Base-by-base conservation (phyloP, 768 basidiomycete species). In the Boletus rubroflammeus region DNA sequence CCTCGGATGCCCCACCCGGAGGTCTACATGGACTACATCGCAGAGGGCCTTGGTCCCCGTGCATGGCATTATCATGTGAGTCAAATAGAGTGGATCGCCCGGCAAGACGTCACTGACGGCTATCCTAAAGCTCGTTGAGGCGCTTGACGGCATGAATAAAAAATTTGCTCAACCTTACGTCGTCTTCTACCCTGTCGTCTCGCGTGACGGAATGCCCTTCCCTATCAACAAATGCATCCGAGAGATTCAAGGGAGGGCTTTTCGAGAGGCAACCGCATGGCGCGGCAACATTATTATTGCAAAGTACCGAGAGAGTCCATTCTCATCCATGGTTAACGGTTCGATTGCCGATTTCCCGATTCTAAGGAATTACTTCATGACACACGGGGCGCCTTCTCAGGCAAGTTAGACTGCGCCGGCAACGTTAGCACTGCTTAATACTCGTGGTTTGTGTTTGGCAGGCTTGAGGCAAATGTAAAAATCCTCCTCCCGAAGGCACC, bases 281-380 rank as follows among this genome's bases (percentile, higher is more conserved):
- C 80, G 87, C 46, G 90, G 90, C 23, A 90, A 90, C 70, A 79
- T 92, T 50, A 75, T 92, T 58, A 74, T 90, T 41, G 88, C 85
- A 38, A 92, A 91, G 69, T 92, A 80, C 57, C 66, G 64, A 39
- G 77, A 80, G 62, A 66, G 67, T 29, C 68, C 71, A 7, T 80
- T 76, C 66, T 69, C 73, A 2, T 72, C 69, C 34, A 81, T 91
- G 81, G 81, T 83, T 21, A 78, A 90, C 64, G 83, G 81, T 23
- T 83, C 86, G n/a, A 90, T 90, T 80, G 84, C 89, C 35, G 90
- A 91, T 64, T 92, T 90, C 59, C 86, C 90, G 3, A 81, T 92
- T 57, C 69, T 92, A 56, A 85, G 88, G 67, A 92, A 92, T 67
- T 90, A 84, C 67, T 80, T 92, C 52, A 73, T 83, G 62, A 86